These are phyloP conservation scores for Daedalea quercina DNA, from an alignment of 768 basidiomycete genomes.

Conservation along the genomic window DNA sequence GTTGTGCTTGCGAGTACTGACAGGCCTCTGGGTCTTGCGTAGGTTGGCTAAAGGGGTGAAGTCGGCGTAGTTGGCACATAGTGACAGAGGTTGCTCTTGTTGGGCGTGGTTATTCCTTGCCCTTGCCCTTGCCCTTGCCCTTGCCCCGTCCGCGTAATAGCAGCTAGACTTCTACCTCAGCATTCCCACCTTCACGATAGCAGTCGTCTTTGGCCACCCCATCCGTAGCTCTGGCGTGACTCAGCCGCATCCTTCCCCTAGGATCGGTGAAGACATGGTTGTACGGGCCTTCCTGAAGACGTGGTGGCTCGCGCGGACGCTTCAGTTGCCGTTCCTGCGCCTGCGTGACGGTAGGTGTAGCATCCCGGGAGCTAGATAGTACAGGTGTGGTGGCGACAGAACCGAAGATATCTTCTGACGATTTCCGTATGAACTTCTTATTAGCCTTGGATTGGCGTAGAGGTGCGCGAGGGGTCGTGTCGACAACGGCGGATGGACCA, in stretches of 20 bases:
- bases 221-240: neutral
- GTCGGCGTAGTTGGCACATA: neutral
- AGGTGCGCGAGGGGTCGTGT: neutral
- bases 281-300: conserved; percentile 18
- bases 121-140: conserved; percentile 8
- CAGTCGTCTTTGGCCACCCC: conserved; percentile 1
- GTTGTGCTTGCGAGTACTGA: neutral
- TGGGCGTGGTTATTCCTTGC: neutral
- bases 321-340: neutral
- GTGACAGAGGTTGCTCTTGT: too few species aligned
- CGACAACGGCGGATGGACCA: neutral
- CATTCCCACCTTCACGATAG: neutral
- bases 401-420: conserved; percentile 7
- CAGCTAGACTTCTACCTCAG: conserved; percentile 5
- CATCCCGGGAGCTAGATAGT: conserved; percentile 3
- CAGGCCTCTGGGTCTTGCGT: neutral
- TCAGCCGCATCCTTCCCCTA: conserved; percentile 5
- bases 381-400: conserved; percentile 1
- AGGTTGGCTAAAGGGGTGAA: conserved; percentile 13
- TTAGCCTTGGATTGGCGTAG: neutral
- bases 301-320: conserved; percentile 14
- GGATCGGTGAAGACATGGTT: conserved; percentile 17
- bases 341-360: neutral
- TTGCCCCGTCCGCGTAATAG: conserved; percentile 2
- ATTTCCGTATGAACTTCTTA: neutral